Evolutionary conservation across 352 stramenopile species (phyloP), one percentile per base, ranked within the genome.

Genomic region (Phytophthora pistaciae): DNA sequence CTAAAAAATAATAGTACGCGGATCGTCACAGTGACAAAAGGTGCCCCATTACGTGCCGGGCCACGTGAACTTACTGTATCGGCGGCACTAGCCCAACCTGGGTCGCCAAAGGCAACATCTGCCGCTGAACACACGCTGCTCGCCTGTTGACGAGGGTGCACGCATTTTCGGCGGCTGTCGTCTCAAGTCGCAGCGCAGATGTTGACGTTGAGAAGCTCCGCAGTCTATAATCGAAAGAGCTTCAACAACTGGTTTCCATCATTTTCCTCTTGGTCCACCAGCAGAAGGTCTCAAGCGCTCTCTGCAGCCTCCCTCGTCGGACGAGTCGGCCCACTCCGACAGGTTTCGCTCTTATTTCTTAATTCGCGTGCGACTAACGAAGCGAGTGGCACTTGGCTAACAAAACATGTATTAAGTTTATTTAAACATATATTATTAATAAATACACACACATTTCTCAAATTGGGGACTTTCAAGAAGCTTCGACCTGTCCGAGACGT

Each of bases 61-160:
- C 42, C 42, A 49, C 42, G 42, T 49, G 42, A 49, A 49, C 14
- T 49, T 49, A 49, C 42, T 49, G 21, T 38, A 57, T 23, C 25
- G 18, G 25, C 52, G 18, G 38, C 38, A 6, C 38, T 7, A 44
- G 36, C 10, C 36, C 36, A 42, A 42, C 36, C 36, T 42, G 36
- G 36, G 36, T 44, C 36, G 36, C 11, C 36, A 13, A 44, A 44
- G 36, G 25, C 50, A 36, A 31, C 25, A 25, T 61, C 56, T 52
- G 21, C 56, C 38, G 38, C 20, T 59, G 56, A 52, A 38, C 56
- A 50, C 56, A 49, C 21, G 56, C 33, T 48, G 36, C 56, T 21
- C 18, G 44, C 7, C 33, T 21, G 55, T 52, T 36, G 42, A 21
- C 16, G 36, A 44, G 36, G 11, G 36, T 8, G 8, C 7, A 8